These are phyloP conservation scores for Hypoxylon sp. DNA, from an alignment of 2,329 filamentous ascomycete genomes.

Conservation along the genomic window DNA sequence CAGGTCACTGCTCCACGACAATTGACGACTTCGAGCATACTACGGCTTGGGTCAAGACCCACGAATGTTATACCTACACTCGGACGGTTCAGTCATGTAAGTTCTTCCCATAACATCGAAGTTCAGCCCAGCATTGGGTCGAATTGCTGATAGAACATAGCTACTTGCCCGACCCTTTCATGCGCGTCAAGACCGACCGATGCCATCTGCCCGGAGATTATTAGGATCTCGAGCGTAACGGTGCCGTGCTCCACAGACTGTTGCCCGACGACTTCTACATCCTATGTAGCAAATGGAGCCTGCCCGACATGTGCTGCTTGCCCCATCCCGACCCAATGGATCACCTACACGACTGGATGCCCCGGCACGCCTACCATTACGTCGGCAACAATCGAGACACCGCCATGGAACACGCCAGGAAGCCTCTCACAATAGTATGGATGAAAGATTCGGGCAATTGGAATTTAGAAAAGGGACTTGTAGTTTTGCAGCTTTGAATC, in stretches of 20 bases:
- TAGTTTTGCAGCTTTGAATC: constrained; percentile 37
- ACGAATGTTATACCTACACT: constrained; percentile 49
- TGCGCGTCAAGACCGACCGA: constrained; percentile 45
- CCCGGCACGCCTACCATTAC: constrained; percentile 44
- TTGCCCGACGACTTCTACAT: constrained; percentile 57
- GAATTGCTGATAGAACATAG: constrained; percentile 40
- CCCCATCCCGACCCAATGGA: constrained; percentile 49
- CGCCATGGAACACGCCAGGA: constrained; percentile 31
- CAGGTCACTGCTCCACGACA: constrained; percentile 48
- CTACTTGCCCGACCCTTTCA: constrained; percentile 47
- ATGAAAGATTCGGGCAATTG: constrained; percentile 6
- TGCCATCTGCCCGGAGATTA: constrained; percentile 52
- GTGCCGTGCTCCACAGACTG: constrained; percentile 58
- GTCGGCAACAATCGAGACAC: constrained; percentile 40
- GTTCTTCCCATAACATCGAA: constrained; percentile 15
- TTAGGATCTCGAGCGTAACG: constrained; percentile 53
- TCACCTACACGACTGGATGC: constrained; percentile 52
- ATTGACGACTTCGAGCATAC: constrained; percentile 44
- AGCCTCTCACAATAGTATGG: background rate
- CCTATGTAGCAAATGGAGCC: constrained; percentile 37
- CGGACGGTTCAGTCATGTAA: constrained; percentile 41
- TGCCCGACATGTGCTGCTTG: constrained; percentile 52
- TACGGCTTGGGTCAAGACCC: constrained; percentile 44
- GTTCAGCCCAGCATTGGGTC: constrained; percentile 1
- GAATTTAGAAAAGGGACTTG: constrained; percentile 7